Evolutionary conservation across 2,329 filamentous ascomycete species (phyloP).

Genomic region (Metarhizium anisopliae): DNA sequence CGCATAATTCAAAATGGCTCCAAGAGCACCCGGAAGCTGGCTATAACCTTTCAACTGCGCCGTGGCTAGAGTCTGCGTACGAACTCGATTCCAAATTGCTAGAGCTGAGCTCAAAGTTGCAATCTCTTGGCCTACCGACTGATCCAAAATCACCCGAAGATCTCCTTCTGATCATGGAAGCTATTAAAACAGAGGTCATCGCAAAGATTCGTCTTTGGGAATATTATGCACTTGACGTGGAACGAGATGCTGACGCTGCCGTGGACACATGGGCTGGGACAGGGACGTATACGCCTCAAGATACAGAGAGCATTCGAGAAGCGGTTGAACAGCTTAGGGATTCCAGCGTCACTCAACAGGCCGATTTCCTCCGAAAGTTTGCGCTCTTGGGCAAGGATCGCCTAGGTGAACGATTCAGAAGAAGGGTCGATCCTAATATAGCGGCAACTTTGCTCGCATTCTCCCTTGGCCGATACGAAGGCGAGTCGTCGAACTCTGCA

Average conservation of each 20-base stretch:
- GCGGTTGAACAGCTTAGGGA: slow-evolving; percentile 38
- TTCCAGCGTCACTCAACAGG: slow-evolving; percentile 38
- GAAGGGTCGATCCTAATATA: slow-evolving; percentile 59
- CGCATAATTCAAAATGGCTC: slow-evolving; percentile 90
- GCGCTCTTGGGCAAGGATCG: slow-evolving; percentile 63
- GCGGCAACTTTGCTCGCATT: slow-evolving; percentile 47
- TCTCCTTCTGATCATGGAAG: slow-evolving; percentile 72
- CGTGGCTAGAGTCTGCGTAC: slow-evolving; percentile 60
- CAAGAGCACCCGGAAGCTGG: slow-evolving; percentile 90
- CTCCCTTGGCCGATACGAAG: slow-evolving; percentile 52
- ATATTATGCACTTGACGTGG: slow-evolving; percentile 78
- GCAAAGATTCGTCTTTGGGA: slow-evolving; percentile 79
- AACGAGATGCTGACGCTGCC: slow-evolving; percentile 59
- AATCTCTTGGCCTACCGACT: slow-evolving; percentile 63
- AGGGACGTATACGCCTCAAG: slow-evolving; percentile 44
- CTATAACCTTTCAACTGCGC: slow-evolving; percentile 88
- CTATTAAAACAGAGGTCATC: slow-evolving; percentile 72
- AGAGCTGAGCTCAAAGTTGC: slow-evolving; percentile 69
- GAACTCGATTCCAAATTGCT: slow-evolving; percentile 54
- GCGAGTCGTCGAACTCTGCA: slow-evolving; percentile 30
- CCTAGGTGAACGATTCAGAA: slow-evolving; percentile 71
- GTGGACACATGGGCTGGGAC: slow-evolving; percentile 64
- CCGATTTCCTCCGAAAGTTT: slow-evolving; percentile 56
- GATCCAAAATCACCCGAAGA: slow-evolving; percentile 64
- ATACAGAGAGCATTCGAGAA: slow-evolving; percentile 22